These are phyloP conservation scores for Starmerella floricola DNA, from an alignment of 805 yeast species.

Conservation along the genomic window DNA sequence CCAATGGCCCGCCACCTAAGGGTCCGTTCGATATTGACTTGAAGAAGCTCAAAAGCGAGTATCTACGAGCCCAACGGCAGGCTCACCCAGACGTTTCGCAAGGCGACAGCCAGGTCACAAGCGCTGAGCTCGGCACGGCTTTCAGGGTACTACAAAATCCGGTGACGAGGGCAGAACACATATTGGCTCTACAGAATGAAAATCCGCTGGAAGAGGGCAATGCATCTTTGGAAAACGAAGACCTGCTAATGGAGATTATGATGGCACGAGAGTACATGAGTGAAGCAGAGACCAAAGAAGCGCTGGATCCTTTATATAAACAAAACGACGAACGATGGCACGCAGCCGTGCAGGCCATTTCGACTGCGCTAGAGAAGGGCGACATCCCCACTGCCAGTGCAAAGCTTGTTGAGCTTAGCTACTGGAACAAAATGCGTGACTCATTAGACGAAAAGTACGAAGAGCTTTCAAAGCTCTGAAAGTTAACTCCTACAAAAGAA, in stretches of 20 bases:
- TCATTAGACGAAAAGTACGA: slow-evolving; percentile 42
- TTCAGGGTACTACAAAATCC: slow-evolving; percentile 63
- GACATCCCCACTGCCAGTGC: slow-evolving; percentile 50
- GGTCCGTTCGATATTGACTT: slow-evolving; percentile 49
- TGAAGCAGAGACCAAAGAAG: slow-evolving; percentile 46
- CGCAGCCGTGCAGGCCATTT: slow-evolving; percentile 36
- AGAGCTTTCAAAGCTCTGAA: slow-evolving; percentile 3
- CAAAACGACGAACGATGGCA: slow-evolving; percentile 50
- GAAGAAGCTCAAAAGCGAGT: slow-evolving; percentile 56
- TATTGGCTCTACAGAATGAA: slow-evolving; percentile 37
- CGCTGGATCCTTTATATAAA: slow-evolving; percentile 38
- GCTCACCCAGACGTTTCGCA: slow-evolving; percentile 67
- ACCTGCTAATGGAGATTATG: slow-evolving; percentile 59
- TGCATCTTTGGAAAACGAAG: slow-evolving; percentile 34
- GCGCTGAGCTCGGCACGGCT: slow-evolving; percentile 50
- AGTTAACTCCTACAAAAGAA: no score
- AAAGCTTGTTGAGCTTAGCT: slow-evolving; percentile 61
- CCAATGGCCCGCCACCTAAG: slow-evolving; percentile 49
- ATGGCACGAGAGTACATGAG: slow-evolving; percentile 78
- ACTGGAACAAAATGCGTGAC: slow-evolving; percentile 67
- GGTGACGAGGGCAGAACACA: slow-evolving; percentile 52
- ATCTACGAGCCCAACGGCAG: slow-evolving; percentile 54
- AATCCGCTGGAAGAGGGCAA: slow-evolving; percentile 43
- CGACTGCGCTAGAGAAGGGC: slow-evolving; percentile 35
- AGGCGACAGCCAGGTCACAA: slow-evolving; percentile 18